Percentiles rank a stretch among this genome's conserved stretches.
These are phyloP conservation scores for Pichia cabralensis DNA, from an alignment of 805 yeast genomes.

Conservation along the genomic window DNA sequence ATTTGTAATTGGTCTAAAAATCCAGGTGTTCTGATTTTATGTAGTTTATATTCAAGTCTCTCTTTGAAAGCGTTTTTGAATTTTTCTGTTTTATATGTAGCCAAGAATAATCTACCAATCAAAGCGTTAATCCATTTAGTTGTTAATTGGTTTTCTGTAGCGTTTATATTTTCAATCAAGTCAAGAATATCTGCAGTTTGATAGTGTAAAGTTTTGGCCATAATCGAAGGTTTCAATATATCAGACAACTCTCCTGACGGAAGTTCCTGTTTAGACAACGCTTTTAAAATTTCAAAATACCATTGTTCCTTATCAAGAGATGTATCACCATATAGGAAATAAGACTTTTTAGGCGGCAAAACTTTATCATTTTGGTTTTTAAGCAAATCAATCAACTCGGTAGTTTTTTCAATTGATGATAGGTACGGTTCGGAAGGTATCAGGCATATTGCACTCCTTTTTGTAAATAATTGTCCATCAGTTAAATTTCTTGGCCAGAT, in stretches of 20 bases:
- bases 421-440: constrained; percentile 31
- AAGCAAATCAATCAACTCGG: constrained; percentile 24
- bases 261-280: constrained; percentile 33
- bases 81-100: constrained; percentile 61
- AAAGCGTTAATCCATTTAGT: constrained; percentile 89
- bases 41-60: constrained; percentile 60
- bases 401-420: constrained; percentile 31
- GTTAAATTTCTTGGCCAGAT: constrained; percentile 75
- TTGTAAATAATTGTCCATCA: constrained; percentile 76
- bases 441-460: constrained; percentile 69
- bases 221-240: constrained; percentile 43
- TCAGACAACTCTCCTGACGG: background rate
- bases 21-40: constrained; percentile 77
- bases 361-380: constrained; percentile 15
- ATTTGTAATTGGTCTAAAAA: constrained; percentile 78
- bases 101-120: constrained; percentile 71
- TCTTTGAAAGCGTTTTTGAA: constrained; percentile 48
- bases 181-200: constrained; percentile 61
- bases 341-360: constrained; percentile 30
- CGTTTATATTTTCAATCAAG: constrained; percentile 66
- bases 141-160: constrained; percentile 73
- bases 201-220: constrained; percentile 68
- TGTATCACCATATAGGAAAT: constrained; percentile 65
- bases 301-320: constrained; percentile 86
- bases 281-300: constrained; percentile 78